Percentiles rank a stretch among this genome's conserved stretches.
Evolutionary conservation across 2,329 filamentous ascomycete species (phyloP).

Genomic region (Colletotrichum liaoningense): DNA sequence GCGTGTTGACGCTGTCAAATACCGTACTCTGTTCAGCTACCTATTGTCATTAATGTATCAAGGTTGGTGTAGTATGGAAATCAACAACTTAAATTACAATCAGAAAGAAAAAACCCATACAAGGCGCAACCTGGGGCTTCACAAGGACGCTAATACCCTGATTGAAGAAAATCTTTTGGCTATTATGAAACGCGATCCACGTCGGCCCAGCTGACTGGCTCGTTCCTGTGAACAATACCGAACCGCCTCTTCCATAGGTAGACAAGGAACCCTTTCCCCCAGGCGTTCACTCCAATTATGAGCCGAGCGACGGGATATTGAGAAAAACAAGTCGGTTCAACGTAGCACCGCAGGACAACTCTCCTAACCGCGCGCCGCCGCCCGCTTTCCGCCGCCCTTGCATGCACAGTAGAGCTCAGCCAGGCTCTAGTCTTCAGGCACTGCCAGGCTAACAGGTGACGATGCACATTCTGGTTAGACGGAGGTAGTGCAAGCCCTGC

Average conservation of each 20-base stretch:
- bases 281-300: background rate
- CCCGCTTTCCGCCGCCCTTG: slow-evolving; percentile 31
- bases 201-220: background rate
- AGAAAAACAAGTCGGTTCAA: background rate
- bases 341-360: slow-evolving; percentile 25
- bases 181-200: slow-evolving; percentile 3
- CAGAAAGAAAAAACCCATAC: background rate
- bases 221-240: background rate
- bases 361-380: slow-evolving; percentile 1
- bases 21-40: background rate
- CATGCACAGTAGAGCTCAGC: slow-evolving; percentile 10
- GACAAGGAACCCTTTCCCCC: slow-evolving; percentile 2
- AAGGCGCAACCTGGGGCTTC: background rate
- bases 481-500: background rate
- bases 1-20: background rate
- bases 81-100: background rate
- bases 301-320: no score
- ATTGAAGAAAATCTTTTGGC: background rate
- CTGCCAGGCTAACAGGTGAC: background rate
- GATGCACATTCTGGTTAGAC: slow-evolving; percentile 15
- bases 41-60: background rate
- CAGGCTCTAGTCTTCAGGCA: background rate
- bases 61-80: background rate
- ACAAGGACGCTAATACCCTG: background rate
- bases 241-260: background rate